Evolutionary conservation across 2,329 filamentous ascomycete genomes (phyloP), one percentile per base, ranked within the genome.

Genomic region (Aspergillus cejpii): DNA sequence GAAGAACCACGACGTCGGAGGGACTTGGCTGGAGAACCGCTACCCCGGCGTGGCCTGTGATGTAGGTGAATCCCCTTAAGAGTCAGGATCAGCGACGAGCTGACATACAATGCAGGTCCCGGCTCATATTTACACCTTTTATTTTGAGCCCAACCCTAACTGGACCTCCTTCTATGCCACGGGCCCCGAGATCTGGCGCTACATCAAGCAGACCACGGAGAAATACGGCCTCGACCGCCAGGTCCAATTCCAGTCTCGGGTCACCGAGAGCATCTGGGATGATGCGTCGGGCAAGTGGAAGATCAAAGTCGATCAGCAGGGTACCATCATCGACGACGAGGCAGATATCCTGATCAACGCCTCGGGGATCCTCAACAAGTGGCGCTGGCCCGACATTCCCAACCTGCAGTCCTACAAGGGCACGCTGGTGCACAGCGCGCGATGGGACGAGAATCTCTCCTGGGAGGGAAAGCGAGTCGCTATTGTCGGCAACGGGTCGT

Each of bases 101-200:
- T n/a, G n/a, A n/a, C n/a, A n/a, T n/a, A n/a, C n/a, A n/a, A n/a
- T n/a, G n/a, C n/a, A n/a, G n/a, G n/a, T n/a, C n/a, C n/a, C n/a
- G n/a, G n/a, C n/a, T n/a, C n/a, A 69, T 39, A 63, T 65, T 10
- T 71, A 70, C 40, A 60, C 63, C 20, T 64, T 65, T 12, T 66
- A 64, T 1, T 72, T 67, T 41, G 64, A 67, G 5, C 66, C 67
- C 2, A 71, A 72, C 24, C 67, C 67, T 1, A 57, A 67, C 24
- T 72, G 68, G 68, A 62, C 58, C 2, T 59, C 61, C 2, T 65
- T 68, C 26, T 72, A 69, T 43, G 65, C 64, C 4, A 56, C 52
- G 5, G 66, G 66, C 1, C 48, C 53, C 10, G 69, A 72, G 45
- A 72, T 73, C 28, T 60, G 61, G 10, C 59, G 66, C n/a, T 73